Evolutionary conservation across 805 yeast genomes (phyloP).

Genomic region (Wickerhamiella azyma): DNA sequence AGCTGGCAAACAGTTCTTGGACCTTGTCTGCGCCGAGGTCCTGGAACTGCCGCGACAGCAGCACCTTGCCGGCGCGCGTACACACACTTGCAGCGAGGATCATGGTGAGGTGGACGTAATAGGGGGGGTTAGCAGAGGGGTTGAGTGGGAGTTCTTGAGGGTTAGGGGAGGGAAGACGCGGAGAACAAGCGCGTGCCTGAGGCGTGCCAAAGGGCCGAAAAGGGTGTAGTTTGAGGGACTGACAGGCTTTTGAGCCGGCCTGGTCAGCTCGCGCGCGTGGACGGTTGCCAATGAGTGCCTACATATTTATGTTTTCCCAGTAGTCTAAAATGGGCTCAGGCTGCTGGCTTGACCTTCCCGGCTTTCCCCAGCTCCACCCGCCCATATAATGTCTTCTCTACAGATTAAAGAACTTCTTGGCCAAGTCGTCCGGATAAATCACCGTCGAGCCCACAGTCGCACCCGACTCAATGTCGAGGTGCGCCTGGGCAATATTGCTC

Average conservation of each 20-base stretch:
- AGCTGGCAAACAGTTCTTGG: constrained; percentile 69
- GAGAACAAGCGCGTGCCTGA: too few species aligned
- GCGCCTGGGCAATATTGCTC: constrained; percentile 45
- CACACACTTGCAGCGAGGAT: constrained; percentile 82
- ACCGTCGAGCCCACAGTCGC: constrained; percentile 43
- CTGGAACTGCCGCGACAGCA: constrained; percentile 81
- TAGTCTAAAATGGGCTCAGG: too few species aligned
- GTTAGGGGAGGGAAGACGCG: neutral
- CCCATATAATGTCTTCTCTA: too few species aligned
- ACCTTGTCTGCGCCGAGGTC: constrained; percentile 76
- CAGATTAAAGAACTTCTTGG: neutral
- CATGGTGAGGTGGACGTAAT: constrained; percentile 3
- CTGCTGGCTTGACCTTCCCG: too few species aligned
- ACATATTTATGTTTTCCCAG: too few species aligned
- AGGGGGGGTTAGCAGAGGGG: neutral
- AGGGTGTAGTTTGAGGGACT: too few species aligned
- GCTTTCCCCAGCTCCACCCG: too few species aligned
- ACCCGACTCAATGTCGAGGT: constrained; percentile 46
- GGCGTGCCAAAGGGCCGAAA: too few species aligned
- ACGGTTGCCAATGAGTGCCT: too few species aligned
- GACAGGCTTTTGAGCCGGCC: too few species aligned
- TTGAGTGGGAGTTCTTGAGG: neutral
- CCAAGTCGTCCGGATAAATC: neutral
- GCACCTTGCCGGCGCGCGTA: constrained; percentile 84
- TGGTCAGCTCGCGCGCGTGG: too few species aligned